Evolutionary conservation across 2,329 filamentous ascomycete genomes (phyloP).

Genomic region (Eutypella sp.): DNA sequence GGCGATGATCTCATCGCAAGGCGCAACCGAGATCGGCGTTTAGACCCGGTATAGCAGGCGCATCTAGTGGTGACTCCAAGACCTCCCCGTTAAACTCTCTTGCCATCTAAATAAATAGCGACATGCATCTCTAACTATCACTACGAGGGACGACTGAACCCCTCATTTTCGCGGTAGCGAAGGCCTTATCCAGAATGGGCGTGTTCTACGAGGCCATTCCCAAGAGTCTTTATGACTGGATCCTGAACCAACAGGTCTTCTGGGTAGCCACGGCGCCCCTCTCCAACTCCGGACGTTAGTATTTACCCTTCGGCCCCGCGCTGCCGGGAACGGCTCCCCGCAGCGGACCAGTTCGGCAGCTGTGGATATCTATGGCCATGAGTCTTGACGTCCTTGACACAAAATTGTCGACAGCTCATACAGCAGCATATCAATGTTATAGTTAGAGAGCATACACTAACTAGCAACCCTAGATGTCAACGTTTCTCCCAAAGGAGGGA

Average conservation of each 20-base stretch:
- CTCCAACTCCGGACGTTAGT: conserved; percentile 43
- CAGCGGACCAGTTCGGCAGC: too few relatives aligned
- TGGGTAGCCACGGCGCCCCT: conserved; percentile 70
- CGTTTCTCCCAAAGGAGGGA: conserved; percentile 68
- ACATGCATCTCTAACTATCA: too few relatives aligned
- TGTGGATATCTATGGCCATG: too few relatives aligned
- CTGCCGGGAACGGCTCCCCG: neutral
- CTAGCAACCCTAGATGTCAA: conserved; percentile 51
- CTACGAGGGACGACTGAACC: too few relatives aligned
- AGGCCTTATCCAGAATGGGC: conserved; percentile 19
- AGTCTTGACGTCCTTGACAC: too few relatives aligned
- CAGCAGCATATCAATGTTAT: neutral
- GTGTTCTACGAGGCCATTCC: conserved; percentile 26
- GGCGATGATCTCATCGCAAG: too few relatives aligned
- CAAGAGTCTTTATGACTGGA: conserved; percentile 53
- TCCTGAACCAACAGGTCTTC: conserved; percentile 65
- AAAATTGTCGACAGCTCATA: neutral
- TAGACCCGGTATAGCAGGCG: too few relatives aligned
- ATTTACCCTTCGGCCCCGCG: too few relatives aligned
- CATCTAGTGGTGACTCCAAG: too few relatives aligned
- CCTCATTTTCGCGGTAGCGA: neutral
- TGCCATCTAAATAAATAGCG: too few relatives aligned
- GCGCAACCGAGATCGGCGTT: too few relatives aligned
- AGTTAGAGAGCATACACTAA: neutral
- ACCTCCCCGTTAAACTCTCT: too few relatives aligned